Conservation (phyloP, 495 filamentous ascomycete genomes). For the Annulohypoxylon nitens region DNA sequence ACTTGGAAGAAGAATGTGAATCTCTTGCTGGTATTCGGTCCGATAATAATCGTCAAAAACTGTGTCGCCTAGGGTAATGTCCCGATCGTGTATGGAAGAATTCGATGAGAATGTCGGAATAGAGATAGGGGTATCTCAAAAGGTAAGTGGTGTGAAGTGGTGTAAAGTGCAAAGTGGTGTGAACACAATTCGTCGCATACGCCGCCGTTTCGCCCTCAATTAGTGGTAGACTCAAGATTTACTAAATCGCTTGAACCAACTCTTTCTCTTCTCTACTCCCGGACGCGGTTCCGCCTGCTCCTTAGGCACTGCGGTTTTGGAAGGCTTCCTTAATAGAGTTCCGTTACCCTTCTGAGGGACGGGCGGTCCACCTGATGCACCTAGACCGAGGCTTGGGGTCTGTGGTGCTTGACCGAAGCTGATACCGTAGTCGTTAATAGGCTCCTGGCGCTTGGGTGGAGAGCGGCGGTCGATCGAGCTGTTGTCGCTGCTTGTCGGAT, state of each 20-base stretch:
- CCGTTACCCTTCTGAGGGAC: slow-evolving; percentile 57
- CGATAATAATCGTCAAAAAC: slow-evolving; percentile 32
- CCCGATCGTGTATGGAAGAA: slow-evolving; percentile 27
- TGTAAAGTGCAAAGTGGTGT: too few relatives aligned
- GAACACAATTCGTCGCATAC: slow-evolving; percentile 25
- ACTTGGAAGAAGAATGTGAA: slow-evolving; percentile 8
- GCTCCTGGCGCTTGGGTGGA: slow-evolving; percentile 64
- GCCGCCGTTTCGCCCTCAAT: slow-evolving; percentile 19
- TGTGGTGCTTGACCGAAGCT: slow-evolving; percentile 58
- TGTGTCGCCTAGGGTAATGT: slow-evolving; percentile 22
- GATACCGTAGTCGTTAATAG: slow-evolving; percentile 63
- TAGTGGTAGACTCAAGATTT: slow-evolving; percentile 60
- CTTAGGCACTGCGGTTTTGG: slow-evolving; percentile 42
- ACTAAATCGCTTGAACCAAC: slow-evolving; percentile 91
- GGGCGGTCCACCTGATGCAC: slow-evolving; percentile 43
- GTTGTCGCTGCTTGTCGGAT: slow-evolving; percentile 88
- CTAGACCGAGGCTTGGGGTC: slow-evolving; percentile 53
- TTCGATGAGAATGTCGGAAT: slow-evolving; percentile 36
- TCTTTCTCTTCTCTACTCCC: slow-evolving; percentile 79
- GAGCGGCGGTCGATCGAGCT: slow-evolving; percentile 84
- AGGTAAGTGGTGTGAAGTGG: slow-evolving; percentile 12
- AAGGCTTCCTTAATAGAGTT: slow-evolving; percentile 53
- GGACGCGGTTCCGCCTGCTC: slow-evolving; percentile 53
- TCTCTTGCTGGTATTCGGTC: slow-evolving; percentile 12
- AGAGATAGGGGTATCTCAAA: slow-evolving; percentile 43